phyloP scores from a whole-genome alignment of 176 grass and related monocot species.

The Triticum turgidum region DNA sequence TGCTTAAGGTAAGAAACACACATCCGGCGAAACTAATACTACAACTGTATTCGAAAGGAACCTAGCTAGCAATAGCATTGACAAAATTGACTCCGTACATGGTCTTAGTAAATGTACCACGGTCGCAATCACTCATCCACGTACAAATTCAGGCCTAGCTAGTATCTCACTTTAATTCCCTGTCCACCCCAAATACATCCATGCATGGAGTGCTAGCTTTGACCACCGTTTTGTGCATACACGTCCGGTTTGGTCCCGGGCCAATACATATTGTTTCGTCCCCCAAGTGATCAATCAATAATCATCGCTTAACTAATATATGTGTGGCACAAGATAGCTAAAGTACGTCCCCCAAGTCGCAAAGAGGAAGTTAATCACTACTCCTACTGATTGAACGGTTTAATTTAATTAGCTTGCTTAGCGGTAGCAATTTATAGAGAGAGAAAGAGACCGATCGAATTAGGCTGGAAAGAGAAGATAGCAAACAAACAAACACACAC shows the following conservation, averaged over 20 bases:
- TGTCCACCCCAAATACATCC: not conserved
- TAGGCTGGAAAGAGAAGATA: not conserved
- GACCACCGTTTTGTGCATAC: not conserved
- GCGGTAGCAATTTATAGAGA: not conserved
- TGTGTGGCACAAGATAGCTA: not conserved
- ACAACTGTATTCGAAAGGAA: not conserved
- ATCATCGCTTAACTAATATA: not conserved
- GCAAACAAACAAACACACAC: not conserved
- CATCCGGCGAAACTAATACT: not conserved
- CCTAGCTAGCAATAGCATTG: too few species aligned
- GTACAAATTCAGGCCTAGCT: slow-evolving; percentile 10
- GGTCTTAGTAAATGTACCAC: not conserved
- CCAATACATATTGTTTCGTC: not conserved
- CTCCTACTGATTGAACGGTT: not conserved
- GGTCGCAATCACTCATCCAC: not conserved
- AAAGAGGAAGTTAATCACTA: not conserved
- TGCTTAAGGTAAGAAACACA: not conserved
- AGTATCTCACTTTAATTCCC: slow-evolving; percentile 18
- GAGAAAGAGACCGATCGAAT: not conserved
- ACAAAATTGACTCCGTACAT: not conserved
- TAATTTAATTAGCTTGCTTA: not conserved
- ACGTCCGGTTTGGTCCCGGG: not conserved
- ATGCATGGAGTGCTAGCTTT: not conserved
- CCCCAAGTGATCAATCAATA: not conserved
- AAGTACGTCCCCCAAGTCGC: not conserved